phyloP scores from a whole-genome alignment of 805 yeast genomes.

The Metschnikowia colocasiae region DNA sequence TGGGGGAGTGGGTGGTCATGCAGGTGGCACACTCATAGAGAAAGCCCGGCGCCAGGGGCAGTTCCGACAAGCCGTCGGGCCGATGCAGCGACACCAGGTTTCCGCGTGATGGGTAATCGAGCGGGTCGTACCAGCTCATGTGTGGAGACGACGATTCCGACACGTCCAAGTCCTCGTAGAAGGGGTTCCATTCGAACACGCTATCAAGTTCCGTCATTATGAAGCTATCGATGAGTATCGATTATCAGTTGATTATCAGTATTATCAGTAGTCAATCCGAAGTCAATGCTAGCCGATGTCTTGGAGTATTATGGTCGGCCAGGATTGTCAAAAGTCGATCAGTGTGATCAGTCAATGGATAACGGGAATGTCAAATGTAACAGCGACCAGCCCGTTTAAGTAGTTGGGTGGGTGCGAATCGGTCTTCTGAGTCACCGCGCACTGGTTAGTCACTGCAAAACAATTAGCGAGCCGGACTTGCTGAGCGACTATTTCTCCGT shows the following conservation, averaged over 20 bases:
- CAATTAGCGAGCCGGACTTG: background rate
- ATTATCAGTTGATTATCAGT: too few species aligned
- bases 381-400: background rate
- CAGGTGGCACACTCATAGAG: constrained; percentile 20
- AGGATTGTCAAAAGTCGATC: background rate
- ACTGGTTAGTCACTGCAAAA: background rate
- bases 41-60: constrained; percentile 4
- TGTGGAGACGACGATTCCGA: background rate
- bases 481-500: background rate
- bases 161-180: constrained; percentile 12
- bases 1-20: constrained; percentile 16
- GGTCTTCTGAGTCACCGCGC: background rate
- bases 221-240: too few species aligned
- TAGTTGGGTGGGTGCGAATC: background rate
- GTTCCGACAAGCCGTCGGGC: background rate
- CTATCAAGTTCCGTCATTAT: background rate
- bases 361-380: too few species aligned
- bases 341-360: too few species aligned
- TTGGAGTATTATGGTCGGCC: background rate
- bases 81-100: background rate
- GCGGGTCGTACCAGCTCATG: constrained; percentile 1
- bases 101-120: background rate
- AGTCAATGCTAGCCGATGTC: background rate
- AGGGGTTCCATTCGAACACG: constrained; percentile 21
- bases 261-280: background rate